These are phyloP conservation scores for Cicer yamashitae DNA, from an alignment of 306 rosid species.

Conservation along the genomic window DNA sequence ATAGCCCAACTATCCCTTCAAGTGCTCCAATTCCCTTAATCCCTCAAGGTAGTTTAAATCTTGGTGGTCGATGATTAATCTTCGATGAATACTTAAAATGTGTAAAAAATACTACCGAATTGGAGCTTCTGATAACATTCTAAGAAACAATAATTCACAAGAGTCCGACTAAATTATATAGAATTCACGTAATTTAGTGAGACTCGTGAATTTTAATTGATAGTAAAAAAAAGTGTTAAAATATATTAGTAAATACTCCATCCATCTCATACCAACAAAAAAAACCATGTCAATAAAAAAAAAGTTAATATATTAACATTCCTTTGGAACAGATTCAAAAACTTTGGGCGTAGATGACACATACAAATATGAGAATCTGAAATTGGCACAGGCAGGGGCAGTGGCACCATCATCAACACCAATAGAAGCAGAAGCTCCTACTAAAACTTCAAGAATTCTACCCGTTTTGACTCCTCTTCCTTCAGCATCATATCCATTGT, in stretches of 20 bases:
- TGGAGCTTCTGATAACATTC: neutral
- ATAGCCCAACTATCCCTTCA: constrained; percentile 43
- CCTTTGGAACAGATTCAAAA: constrained; percentile 50
- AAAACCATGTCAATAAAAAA: too few relatives aligned
- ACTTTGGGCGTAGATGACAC: constrained; percentile 26
- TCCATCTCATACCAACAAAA: too few relatives aligned
- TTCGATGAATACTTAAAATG: too few relatives aligned
- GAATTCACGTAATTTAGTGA: too few relatives aligned
- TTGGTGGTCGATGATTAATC: too few relatives aligned
- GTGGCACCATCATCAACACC: constrained; percentile 27
- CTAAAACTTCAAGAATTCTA: constrained; percentile 42
- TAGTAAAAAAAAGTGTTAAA: too few relatives aligned
- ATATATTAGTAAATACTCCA: too few relatives aligned
- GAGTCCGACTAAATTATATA: too few relatives aligned
- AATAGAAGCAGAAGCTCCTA: constrained; percentile 45
- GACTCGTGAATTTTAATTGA: too few relatives aligned
- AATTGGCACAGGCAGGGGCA: constrained; percentile 8
- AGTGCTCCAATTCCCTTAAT: constrained; percentile 51
- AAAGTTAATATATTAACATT: neutral
- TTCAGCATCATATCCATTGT: constrained; percentile 41
- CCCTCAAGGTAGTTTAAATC: constrained; percentile 55
- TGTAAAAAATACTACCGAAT: too few relatives aligned
- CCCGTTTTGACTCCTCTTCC: constrained; percentile 50
- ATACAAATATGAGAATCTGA: constrained; percentile 33
- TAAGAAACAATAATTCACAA: neutral